Evolutionary conservation across 2,329 filamentous ascomycete species (phyloP), one percentile per base, ranked within the genome.

Genomic region (Gnomoniopsis smithogilvyi): DNA sequence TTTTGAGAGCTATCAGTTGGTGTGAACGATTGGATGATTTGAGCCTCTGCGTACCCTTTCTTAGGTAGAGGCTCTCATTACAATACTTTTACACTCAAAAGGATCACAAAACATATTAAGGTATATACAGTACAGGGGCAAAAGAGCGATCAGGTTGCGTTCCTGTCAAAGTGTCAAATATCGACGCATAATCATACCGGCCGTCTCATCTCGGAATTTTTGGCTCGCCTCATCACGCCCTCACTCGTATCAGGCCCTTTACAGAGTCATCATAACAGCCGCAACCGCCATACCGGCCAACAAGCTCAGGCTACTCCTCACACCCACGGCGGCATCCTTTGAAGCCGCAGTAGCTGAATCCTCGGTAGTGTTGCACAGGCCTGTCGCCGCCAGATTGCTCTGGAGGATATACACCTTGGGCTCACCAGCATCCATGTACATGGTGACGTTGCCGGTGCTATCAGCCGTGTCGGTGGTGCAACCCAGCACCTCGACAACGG

Each of bases 401-500:
- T 62, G 60, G 21, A 62, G 57, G 38, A 62, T 45, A 46, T 60
- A 62, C 12, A 54, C 60, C 60, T 54, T 62, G 45, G 60, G 60
- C 57, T 60, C n/a, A 51, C 60, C 60, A 21, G 33, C 43, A 53
- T 33, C 47, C 60, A 50, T 63, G 58, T 47, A 61, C 61, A 61
- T 61, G 58, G 58, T 61, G 51, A 61, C 58, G 43, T 63, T 61
- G 36, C 58, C 61, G 26, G 48, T 58, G 36, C 51, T 38, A 34
- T 58, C 55, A 12, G 61, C 61, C 14, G 61, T 61, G 51, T 48
- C 52, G 15, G 54, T 61, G 14, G 65, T 65, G 58, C 68, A 70
- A 50, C 64, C 62, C 3, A 69, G 62, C n/a, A 64, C 60, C 41
- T 63, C 64, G 48, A 63, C 62, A 49, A 68, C 58, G 33, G 58